Evolutionary conservation across 2,329 filamentous ascomycete genomes (phyloP), one percentile per base, ranked within the genome.

Genomic region (Cyphellophora europaea): DNA sequence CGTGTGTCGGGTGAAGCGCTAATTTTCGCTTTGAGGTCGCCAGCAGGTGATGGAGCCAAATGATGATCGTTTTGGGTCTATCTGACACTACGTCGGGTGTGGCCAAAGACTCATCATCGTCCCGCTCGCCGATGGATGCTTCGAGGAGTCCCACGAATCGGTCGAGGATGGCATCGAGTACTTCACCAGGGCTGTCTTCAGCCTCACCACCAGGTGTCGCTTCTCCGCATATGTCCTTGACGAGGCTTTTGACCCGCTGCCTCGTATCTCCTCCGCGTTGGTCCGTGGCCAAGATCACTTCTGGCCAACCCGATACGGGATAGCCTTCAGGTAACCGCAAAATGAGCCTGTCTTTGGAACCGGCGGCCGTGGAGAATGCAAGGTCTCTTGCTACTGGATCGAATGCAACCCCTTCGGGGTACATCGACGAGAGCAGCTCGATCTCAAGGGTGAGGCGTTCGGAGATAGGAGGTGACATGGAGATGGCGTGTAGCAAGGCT

Each of bases 11-110:
- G 27, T 38, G 14, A 4, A 36, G 17, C 4, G 43, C 45, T 13
- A 48, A 38, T 32, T 48, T 48, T n/a, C 45, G 32, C 31, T 48
- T 48, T 13, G 38, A 44, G 4, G 38, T 40, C 3, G 42, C 42
- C 11, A 48, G 40, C 16, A 48, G 40, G 19, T 48, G 44, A 30
- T 48, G 45, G 11, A 48, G 37, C 45, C 45, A 48, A 15, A 48
- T 42, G 13, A 48, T 39, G 3, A 47, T 40, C 1, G 44, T 47
- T 32, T 47, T 48, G 21, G 12, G 12, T n/a, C 8, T 25, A n/a
- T 25, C 21, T 25, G 8, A n/a, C 21, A 8, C 8, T n/a, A 8
- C 21, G 30, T 10, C 10, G 21, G 14, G 19, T n/a, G 27, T 19
- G 12, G 36, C 6, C 21, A 25, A 8, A n/a, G n/a, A n/a, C 21